Base-by-base conservation (phyloP, 495 filamentous ascomycete genomes). In the Aspergillus avenaceus region DNA sequence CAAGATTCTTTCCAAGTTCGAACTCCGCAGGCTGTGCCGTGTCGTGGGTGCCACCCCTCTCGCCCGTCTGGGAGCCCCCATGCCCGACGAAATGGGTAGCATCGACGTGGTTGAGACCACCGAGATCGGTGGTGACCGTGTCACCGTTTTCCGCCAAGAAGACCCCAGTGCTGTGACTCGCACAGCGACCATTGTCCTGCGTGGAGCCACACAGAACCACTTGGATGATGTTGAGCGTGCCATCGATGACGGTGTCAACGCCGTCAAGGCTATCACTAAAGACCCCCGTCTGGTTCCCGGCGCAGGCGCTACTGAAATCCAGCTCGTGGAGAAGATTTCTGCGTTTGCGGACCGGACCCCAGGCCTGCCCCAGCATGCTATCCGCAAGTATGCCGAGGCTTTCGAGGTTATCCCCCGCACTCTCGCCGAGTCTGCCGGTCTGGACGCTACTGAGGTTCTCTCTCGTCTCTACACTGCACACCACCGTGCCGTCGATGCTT, bases 21-120 rank as follows among this genome's bases (percentile, higher is more conserved):
- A 99, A 70, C 81, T 97, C 37, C 82, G 91, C 53, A 80, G 95
- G 40, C 72, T 97, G 51, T 99, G 95, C 80, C 84, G 93, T 41
- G 95, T 99, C 26, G 91, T 99, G 26, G 93, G 95, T 45, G 95
- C 93, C 36, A 96, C 91, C 3, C 95, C 95, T 7, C 81, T 99
- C 47, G 95, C 95, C 27, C 85, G 95, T 58, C 80, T 99, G 42
- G 95, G 95, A 46, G 95, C 95, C 8, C 95, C 95, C 23, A 99
- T 99, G 95, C 95, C 95, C 21, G 95, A 99, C 60, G 95, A 99
- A 78, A 97, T 97, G 91, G 95, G 95, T 54, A 85, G 68, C 54
- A 78, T 97, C 51, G 95, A 99, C 70, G 70, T 99, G 23, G 92
- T 99, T 16, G 95, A 97, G 80, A 99, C 95, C 6, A 81, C 92